Evolutionary conservation across 2,329 filamentous ascomycete species (phyloP).

Genomic region (Penicillium palitans): DNA sequence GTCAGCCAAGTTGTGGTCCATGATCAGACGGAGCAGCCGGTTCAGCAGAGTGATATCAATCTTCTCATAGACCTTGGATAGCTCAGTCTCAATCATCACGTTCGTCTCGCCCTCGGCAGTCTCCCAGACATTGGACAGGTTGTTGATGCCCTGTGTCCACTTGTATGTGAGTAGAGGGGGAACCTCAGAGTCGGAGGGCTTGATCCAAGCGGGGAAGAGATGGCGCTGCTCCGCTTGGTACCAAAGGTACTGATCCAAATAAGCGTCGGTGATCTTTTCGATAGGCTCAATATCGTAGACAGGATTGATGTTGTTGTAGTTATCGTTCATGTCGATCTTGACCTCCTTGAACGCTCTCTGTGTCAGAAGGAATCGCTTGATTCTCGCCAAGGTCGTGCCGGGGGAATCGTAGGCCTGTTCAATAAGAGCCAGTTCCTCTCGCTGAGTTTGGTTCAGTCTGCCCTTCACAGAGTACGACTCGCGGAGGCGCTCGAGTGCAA

Average conservation of each 20-base stretch:
- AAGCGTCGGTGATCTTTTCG: conserved; percentile 98
- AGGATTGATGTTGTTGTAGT: conserved; percentile 98
- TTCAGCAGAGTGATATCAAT: conserved; percentile 96
- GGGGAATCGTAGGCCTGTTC: conserved; percentile 98
- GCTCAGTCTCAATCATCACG: conserved; percentile 95
- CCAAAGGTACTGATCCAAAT: conserved; percentile 98
- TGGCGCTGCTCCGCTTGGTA: conserved; percentile 98
- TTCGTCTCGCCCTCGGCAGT: conserved; percentile 93
- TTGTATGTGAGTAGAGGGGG: conserved; percentile 94
- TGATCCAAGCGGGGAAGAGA: conserved; percentile 97
- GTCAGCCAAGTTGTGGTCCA: conserved; percentile 98
- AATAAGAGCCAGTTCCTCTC: conserved; percentile 93
- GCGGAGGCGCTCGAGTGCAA: conserved; percentile 86
- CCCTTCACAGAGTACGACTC: conserved; percentile 99
- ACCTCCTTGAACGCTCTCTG: conserved; percentile 99
- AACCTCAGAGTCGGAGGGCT: conserved; percentile 96
- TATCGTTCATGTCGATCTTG: conserved; percentile 99
- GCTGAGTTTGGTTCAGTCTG: conserved; percentile 92
- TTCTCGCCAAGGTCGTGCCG: conserved; percentile 89
- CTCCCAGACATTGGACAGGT: conserved; percentile 92
- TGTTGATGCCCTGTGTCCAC: conserved; percentile 99
- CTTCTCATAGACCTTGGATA: conserved; percentile 99
- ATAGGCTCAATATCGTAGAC: conserved; percentile 99
- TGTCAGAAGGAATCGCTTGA: conserved; percentile 95
- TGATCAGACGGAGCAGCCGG: conserved; percentile 86